Base-by-base conservation (phyloP, 768 basidiomycete species). In the Krasilnikovozyma curviuscula region DNA sequence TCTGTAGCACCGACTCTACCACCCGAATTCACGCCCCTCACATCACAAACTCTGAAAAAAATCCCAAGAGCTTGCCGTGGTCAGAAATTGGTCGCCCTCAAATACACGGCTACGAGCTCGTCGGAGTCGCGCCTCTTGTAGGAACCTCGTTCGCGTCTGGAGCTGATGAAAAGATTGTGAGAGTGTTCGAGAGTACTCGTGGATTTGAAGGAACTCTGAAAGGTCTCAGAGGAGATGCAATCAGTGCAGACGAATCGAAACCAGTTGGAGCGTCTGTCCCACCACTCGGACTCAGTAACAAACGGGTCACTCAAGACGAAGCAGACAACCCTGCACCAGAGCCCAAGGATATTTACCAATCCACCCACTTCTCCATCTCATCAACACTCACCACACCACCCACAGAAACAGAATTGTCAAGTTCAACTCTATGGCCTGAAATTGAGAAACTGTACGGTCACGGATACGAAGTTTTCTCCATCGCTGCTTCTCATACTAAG, bases 381-480 rank as follows among this genome's bases (percentile, higher is more conserved):
- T 46, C 56, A 10, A 54, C 58, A 1, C 52, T 66, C 27, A 56
- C 58, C 6, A 47, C 61, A 13, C 59, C 69, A 19, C 70, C 93
- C 0, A 83, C 85, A 48, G 93, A 97, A 60, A 84, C 83, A 10
- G 88, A 95, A 62, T 71, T 97, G 0, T 78, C 84, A 0, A 73
- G 77, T 0, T 73, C 74, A 14, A 97, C 91, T 0, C 70, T 97
- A 1, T 98, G 93, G 93, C 93, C 91, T 0, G 93, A 98, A 66
- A 69, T 77, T 1, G 93, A 97, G 58, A 98, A 98, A 62, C 70
- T 98, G 0, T 98, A 93, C 62, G 93, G 91, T 5, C 93, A 97
- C 63, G 88, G 91, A 34, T 97, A 95, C 57, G 93, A 98, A 73
- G 85, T 81, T 51, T 81, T 89, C 40, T 73, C 81, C 0, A 66